These are phyloP conservation scores for Cryphonectria parasitica DNA, from an alignment of 2,329 filamentous ascomycete species.

Conservation along the genomic window DNA sequence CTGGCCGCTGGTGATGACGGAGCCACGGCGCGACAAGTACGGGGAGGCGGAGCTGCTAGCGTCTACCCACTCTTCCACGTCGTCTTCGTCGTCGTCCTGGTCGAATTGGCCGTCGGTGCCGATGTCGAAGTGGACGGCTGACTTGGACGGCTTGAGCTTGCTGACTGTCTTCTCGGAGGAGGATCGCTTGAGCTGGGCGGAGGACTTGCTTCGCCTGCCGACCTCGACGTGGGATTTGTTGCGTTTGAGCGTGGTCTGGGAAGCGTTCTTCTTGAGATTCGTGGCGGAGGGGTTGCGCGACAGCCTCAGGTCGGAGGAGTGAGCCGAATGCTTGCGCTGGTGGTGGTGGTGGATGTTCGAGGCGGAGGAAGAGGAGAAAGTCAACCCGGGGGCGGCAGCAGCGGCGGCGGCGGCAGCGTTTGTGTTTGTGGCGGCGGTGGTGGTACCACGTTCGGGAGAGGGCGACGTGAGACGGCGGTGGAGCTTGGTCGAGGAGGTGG, in stretches of 20 bases:
- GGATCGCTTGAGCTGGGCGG: constrained; percentile 57
- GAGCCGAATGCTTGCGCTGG: constrained; percentile 54
- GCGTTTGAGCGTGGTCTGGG: constrained; percentile 60
- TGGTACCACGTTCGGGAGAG: constrained; percentile 43
- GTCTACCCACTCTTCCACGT: constrained; percentile 68
- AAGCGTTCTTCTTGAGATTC: constrained; percentile 56
- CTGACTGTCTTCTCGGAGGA: constrained; percentile 54
- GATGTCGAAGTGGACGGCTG: constrained; percentile 66
- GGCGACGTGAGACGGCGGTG: constrained; percentile 50
- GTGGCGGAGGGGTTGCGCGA: constrained; percentile 48
- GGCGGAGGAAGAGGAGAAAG: constrained; percentile 33
- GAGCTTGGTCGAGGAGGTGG: constrained; percentile 43
- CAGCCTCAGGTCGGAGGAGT: constrained; percentile 49
- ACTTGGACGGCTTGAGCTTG: constrained; percentile 49
- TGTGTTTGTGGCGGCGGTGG: background rate
- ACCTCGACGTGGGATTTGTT: constrained; percentile 64
- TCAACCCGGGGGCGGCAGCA: constrained; percentile 30
- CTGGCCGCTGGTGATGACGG: constrained; percentile 54
- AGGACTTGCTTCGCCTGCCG: constrained; percentile 54
- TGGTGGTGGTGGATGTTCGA: constrained; percentile 2
- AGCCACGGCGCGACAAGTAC: constrained; percentile 55
- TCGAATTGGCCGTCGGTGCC: constrained; percentile 54
- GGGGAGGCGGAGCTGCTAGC: constrained; percentile 67
- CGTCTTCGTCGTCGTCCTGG: constrained; percentile 50
- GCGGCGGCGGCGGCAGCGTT: background rate